phyloP scores from a whole-genome alignment of 306 rosid genomes.

The Malus sieversii region DNA sequence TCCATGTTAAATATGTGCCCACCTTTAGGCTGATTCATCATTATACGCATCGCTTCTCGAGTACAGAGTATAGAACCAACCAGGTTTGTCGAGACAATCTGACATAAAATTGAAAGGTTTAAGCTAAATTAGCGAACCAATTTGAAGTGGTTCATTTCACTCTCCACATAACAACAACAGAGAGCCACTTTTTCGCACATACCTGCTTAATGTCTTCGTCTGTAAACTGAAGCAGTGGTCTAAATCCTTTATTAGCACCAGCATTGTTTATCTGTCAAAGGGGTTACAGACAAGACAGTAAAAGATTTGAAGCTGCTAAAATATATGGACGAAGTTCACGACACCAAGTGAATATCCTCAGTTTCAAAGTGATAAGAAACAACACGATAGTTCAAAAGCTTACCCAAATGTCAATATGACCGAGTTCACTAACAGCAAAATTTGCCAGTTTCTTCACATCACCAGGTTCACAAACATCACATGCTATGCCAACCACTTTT shows the following conservation, averaged over 20 bases:
- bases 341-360: not conserved
- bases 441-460: conserved; percentile 69
- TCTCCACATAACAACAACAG: not conserved
- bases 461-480: conserved; percentile 69
- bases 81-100: conserved; percentile 94
- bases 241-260: conserved; percentile 86
- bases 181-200: not conserved
- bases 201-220: conserved; percentile 96
- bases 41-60: conserved; percentile 76
- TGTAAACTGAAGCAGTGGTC: conserved; percentile 81
- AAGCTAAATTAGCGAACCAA: not conserved
- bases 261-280: conserved; percentile 79
- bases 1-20: conserved; percentile 97
- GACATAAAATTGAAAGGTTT: conserved; percentile 3
- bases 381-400: conserved; percentile 13
- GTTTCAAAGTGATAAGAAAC: not conserved
- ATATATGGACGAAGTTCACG: not conserved
- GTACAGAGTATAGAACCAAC: conserved; percentile 90
- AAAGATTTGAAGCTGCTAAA: conserved; percentile 3
- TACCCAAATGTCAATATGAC: conserved; percentile 86
- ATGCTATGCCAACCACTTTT: conserved; percentile 76
- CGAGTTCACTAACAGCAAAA: conserved; percentile 60
- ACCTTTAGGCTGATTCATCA: conserved; percentile 62
- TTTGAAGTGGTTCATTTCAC: not conserved
- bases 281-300: not conserved